A percentile compares a stretch with the other conserved stretches of the same genome.
These are phyloP conservation scores for Chrysanthemum makinoi DNA, from an alignment of 129 eudicot genomes.

Conservation along the genomic window DNA sequence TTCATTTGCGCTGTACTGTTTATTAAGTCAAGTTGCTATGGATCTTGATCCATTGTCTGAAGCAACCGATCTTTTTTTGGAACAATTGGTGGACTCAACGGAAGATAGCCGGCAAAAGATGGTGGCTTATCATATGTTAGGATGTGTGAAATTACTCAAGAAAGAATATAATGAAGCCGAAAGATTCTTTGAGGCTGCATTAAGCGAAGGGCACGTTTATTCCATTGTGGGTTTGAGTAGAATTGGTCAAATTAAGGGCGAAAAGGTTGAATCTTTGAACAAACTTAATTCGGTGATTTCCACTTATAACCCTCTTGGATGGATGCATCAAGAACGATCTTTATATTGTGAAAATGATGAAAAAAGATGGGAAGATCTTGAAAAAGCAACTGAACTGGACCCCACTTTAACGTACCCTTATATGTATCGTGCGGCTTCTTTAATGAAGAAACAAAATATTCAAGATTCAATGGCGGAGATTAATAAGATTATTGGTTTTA, in stretches of 20 bases:
- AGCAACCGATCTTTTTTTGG: conserved; percentile 49
- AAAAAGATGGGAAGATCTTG: conserved; percentile 66
- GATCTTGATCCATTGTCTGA: conserved; percentile 72
- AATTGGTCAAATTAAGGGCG: conserved; percentile 63
- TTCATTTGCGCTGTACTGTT: conserved; percentile 80
- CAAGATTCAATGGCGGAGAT: conserved; percentile 76
- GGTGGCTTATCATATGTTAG: conserved; percentile 78
- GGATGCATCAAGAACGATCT: conserved; percentile 98
- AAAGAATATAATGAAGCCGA: conserved; percentile 82
- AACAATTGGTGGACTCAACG: conserved; percentile 61
- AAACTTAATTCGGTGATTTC: conserved; percentile 69
- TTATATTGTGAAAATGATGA: conserved; percentile 66
- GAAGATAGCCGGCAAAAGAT: conserved; percentile 55
- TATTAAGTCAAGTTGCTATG: conserved; percentile 78
- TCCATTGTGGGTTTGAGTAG: conserved; percentile 86
- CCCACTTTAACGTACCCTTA: conserved; percentile 92
- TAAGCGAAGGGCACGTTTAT: conserved; percentile 73
- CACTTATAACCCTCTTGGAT: conserved; percentile 66
- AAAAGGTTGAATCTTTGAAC: conserved; percentile 44
- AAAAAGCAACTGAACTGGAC: conserved; percentile 79
- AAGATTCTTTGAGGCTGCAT: conserved; percentile 61
- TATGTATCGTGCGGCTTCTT: conserved; percentile 91
- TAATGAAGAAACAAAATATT: conserved; percentile 78
- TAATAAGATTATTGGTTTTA: conserved; percentile 79
- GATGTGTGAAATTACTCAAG: conserved; percentile 64